These are phyloP conservation scores for Tausonia pullulans DNA, from an alignment of 1,284 basidiomycete species.

Conservation along the genomic window DNA sequence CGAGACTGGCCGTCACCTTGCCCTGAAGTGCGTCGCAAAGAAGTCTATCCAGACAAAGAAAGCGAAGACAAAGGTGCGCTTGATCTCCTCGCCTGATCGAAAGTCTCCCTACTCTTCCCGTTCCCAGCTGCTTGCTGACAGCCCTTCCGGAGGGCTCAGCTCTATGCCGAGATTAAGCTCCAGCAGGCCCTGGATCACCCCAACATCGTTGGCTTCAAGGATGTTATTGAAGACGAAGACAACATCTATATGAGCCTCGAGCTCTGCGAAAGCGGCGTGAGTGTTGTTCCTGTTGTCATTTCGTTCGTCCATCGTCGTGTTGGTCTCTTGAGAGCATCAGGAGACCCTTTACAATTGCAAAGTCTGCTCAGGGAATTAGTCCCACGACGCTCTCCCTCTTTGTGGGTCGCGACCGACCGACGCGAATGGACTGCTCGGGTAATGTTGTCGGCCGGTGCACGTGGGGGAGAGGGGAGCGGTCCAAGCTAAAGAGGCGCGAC, in stretches of 20 bases:
- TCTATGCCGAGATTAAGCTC: constrained; percentile 98
- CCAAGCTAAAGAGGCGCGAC: too few species aligned
- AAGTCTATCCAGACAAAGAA: constrained; percentile 75
- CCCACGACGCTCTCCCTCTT: too few species aligned
- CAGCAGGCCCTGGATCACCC: constrained; percentile 84
- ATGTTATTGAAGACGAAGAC: constrained; percentile 89
- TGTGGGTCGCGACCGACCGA: too few species aligned
- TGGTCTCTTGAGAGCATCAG: not conserved
- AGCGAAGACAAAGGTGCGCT: constrained; percentile 71
- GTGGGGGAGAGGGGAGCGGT: too few species aligned
- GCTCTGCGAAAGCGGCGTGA: constrained; percentile 70
- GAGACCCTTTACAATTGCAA: too few species aligned
- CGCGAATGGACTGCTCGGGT: too few species aligned
- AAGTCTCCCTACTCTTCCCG: constrained; percentile 19
- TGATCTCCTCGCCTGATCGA: not conserved
- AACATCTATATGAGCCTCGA: constrained; percentile 98
- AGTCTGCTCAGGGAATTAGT: too few species aligned
- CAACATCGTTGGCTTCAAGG: constrained; percentile 83
- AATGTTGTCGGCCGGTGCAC: too few species aligned
- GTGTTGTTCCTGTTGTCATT: constrained; percentile 19
- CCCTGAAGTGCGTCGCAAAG: constrained; percentile 83
- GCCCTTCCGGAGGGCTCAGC: constrained; percentile 36
- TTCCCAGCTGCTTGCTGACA: not conserved
- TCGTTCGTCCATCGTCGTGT: not conserved
- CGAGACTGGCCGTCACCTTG: constrained; percentile 48